Evolutionary conservation across 257 asterid genomes (phyloP).

Genomic region (Penstemon barbatus): DNA sequence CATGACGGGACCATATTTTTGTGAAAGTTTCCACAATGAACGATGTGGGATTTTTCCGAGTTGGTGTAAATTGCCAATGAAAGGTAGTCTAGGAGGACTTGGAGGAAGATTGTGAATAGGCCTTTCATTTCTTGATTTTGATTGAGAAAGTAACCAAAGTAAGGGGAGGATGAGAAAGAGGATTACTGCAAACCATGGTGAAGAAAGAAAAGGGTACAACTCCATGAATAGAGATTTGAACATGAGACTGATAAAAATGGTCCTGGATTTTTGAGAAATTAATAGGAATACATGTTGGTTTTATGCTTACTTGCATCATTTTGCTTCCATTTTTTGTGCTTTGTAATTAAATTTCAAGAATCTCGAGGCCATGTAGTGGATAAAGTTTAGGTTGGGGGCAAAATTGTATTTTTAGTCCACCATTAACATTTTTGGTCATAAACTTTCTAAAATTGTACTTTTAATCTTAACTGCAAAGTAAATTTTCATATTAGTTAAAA

Average conservation of each 20-base stretch:
- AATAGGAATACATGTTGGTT: too few species aligned
- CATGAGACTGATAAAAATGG: background rate
- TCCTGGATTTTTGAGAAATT: too few species aligned
- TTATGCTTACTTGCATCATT: too few species aligned
- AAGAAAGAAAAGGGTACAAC: background rate
- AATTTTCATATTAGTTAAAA: too few species aligned
- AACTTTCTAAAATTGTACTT: too few species aligned
- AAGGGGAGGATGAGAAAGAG: background rate
- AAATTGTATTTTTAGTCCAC: too few species aligned
- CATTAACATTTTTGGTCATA: too few species aligned
- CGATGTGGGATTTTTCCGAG: slow-evolving; percentile 10
- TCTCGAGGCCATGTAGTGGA: too few species aligned
- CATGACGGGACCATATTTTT: slow-evolving; percentile 14
- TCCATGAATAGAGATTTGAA: background rate
- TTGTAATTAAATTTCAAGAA: too few species aligned
- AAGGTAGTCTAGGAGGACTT: background rate
- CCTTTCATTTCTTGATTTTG: background rate
- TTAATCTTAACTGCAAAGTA: too few species aligned
- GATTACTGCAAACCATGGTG: background rate
- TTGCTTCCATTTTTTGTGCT: too few species aligned
- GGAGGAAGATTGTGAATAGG: background rate
- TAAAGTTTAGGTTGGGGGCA: too few species aligned
- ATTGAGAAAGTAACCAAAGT: background rate
- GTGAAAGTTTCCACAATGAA: slow-evolving; percentile 5
- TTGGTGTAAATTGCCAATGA: slow-evolving; percentile 9